phyloP scores from a whole-genome alignment of 441 rosid genomes.

The Erodium trifolium region DNA sequence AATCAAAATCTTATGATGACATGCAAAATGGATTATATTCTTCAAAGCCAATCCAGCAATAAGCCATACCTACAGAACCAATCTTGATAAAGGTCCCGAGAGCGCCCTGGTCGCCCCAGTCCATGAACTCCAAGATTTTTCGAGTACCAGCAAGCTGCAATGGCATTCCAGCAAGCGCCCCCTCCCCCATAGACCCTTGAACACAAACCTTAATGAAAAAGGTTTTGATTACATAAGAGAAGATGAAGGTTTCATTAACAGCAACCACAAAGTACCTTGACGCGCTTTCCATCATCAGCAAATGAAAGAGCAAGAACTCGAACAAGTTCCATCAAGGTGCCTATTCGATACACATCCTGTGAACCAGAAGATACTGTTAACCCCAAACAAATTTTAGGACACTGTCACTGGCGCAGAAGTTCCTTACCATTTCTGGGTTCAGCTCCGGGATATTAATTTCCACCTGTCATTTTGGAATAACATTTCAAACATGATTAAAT shows the following conservation, averaged over 20 bases:
- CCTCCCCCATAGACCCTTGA: conserved; percentile 96
- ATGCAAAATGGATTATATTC: neutral
- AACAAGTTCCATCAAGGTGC: conserved; percentile 89
- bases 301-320: conserved; percentile 77
- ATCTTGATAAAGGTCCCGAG: conserved; percentile 67
- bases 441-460: conserved; percentile 89
- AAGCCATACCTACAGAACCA: conserved; percentile 69
- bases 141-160: conserved; percentile 85
- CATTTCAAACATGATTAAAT: neutral
- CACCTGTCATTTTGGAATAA: conserved; percentile 42
- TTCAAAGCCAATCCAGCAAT: neutral
- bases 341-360: conserved; percentile 97
- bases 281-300: conserved; percentile 90
- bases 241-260: neutral
- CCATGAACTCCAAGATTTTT: conserved; percentile 89
- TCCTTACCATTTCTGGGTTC: conserved; percentile 83
- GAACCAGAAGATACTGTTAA: conserved; percentile 26
- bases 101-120: conserved; percentile 84
- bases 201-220: conserved; percentile 69
- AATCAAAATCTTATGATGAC: neutral
- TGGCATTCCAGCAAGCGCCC: conserved; percentile 97
- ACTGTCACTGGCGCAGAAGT: conserved; percentile 6
- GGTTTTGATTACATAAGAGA: conserved; percentile 2
- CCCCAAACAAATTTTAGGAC: conserved; percentile 9
- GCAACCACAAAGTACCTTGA: conserved; percentile 44